phyloP scores from a whole-genome alignment of 208 protist genomes.

The Trypanosoma avium region DNA sequence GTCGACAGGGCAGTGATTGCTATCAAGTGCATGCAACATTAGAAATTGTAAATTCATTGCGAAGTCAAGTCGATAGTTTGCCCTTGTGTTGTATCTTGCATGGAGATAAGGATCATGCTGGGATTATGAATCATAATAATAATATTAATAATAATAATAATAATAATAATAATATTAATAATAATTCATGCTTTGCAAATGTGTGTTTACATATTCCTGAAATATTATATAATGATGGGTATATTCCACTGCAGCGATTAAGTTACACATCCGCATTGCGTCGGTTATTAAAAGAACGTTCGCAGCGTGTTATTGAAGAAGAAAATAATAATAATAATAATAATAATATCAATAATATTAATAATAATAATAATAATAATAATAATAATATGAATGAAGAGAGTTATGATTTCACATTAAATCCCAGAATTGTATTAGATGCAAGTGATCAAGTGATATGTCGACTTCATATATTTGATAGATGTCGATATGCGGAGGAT shows the following conservation, averaged over 20 bases:
- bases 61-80: slow-evolving; percentile 46
- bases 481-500: slow-evolving; percentile 81
- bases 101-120: slow-evolving; percentile 40
- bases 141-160: neutral
- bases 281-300: slow-evolving; percentile 43
- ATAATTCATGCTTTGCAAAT: slow-evolving; percentile 8
- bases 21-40: slow-evolving; percentile 74
- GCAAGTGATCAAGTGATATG: slow-evolving; percentile 36
- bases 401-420: too few relatives aligned
- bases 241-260: slow-evolving; percentile 46
- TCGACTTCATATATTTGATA: slow-evolving; percentile 59
- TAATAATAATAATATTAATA: neutral
- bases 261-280: slow-evolving; percentile 69
- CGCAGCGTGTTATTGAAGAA: slow-evolving; percentile 23
- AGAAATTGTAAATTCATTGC: slow-evolving; percentile 49
- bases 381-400: neutral
- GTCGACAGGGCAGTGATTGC: slow-evolving; percentile 63
- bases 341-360: neutral
- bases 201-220: slow-evolving; percentile 10
- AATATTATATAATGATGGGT: slow-evolving; percentile 6
- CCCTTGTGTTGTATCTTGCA: slow-evolving; percentile 70
- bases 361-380: neutral
- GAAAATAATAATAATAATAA: neutral
- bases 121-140: neutral
- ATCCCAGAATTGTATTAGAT: slow-evolving; percentile 2